Evolutionary conservation across 352 stramenopile genomes (phyloP), one percentile per base, ranked within the genome.

Genomic region (Phytophthora constricta): DNA sequence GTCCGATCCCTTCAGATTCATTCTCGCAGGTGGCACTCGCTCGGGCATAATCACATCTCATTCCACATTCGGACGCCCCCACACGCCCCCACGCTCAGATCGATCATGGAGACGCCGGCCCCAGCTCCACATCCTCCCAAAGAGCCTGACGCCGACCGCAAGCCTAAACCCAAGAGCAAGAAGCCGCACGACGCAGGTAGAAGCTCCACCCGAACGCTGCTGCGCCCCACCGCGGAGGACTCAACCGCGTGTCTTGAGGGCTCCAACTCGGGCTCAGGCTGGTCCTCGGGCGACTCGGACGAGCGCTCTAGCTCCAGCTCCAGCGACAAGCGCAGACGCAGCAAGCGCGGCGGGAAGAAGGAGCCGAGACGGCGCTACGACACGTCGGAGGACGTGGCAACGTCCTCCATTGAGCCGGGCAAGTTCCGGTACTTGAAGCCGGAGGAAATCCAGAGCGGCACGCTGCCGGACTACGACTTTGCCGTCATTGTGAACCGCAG

Each of bases 381-480:
- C 42, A 81, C 78, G 54, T 77, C 72, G n/a, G 53, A 64, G 4
- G 58, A 72, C 4, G 23, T 64, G 9, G 59, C 61, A 10, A 13
- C n/a, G 20, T 4, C 26, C 31, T 31, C 62, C 0, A 31, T 72
- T 13, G 65, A 70, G 20, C 64, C 53, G 5, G 87, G 85, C 42
- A 80, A 79, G 43, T 95, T 93, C 58, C 60, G 86, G 2, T 93
- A 96, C 62, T 71, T 96, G n/a, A 92, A 92, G 56, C 86, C 87
- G 1, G 81, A 91, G 28, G 86, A 96, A 54, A 90, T 96, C 59
- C 41, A 84, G 64, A 86, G 70, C 41, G 85, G 82, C 5, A 60
- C 70, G 16, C 43, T 87, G 23, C 80, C 83, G 16, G 51, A 72
- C 28, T 96, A 94, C 72, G 87, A 96, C 60, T 96, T 90, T 65